Evolutionary conservation across 495 filamentous ascomycete species (phyloP).

Genomic region (Aspergillus homomorphus): DNA sequence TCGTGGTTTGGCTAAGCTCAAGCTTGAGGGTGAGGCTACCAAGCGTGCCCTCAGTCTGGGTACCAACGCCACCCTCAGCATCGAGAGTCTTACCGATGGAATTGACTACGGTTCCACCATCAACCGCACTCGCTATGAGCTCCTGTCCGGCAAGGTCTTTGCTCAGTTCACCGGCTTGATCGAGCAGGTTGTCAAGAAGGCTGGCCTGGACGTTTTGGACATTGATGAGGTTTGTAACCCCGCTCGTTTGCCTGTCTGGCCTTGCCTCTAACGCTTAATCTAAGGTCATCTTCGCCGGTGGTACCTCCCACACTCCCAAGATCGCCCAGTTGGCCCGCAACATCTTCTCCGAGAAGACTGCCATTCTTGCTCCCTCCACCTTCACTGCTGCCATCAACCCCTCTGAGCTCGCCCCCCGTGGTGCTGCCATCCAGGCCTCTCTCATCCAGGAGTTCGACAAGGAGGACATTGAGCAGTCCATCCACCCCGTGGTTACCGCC

Average conservation of each 20-base stretch:
- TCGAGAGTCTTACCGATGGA: conserved; percentile 83
- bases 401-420: conserved; percentile 81
- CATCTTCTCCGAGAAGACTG: conserved; percentile 79
- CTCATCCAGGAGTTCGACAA: conserved; percentile 87
- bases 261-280: conserved; percentile 6
- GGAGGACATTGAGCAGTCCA: conserved; percentile 92
- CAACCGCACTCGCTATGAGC: conserved; percentile 90
- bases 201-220: conserved; percentile 85
- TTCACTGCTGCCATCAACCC: conserved; percentile 80
- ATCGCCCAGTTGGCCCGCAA: conserved; percentile 71
- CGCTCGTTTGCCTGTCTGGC: background rate
- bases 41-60: conserved; percentile 89
- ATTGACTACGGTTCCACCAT: conserved; percentile 87
- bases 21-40: conserved; percentile 82
- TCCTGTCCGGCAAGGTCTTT: conserved; percentile 80
- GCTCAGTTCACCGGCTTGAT: conserved; percentile 81
- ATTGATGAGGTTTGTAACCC: conserved; percentile 67
- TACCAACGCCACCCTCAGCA: conserved; percentile 80
- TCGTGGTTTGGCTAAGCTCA: conserved; percentile 84
- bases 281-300: conserved; percentile 84
- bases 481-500: conserved; percentile 90
- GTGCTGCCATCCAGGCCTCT: conserved; percentile 92
- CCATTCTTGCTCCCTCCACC: conserved; percentile 79
- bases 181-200: conserved; percentile 83
- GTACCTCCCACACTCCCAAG: conserved; percentile 89